Evolutionary conservation across 2,329 filamentous ascomycete genomes (phyloP), one percentile per base, ranked within the genome.

Genomic region (Aspergillus fructus): DNA sequence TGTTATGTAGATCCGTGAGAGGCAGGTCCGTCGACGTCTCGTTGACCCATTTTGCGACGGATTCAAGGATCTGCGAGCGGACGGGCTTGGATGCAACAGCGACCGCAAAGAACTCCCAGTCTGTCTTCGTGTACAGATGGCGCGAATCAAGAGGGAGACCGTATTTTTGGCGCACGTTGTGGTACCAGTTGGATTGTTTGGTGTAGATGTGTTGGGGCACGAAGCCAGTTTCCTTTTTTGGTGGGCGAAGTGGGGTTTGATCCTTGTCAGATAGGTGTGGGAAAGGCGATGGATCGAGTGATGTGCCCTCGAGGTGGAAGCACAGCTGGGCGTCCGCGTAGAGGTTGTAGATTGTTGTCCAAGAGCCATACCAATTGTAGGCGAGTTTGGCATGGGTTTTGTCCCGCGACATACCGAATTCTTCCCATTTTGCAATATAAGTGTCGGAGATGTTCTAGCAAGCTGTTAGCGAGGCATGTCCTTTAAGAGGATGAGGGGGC

Each of bases 71-170:
- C 70, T 89, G 85, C 3, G 82, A 80, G 53, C 91, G 83, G 1
- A 89, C 89, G 57, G 81, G 76, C 69, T 84, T 83, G 64, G 85
- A 86, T 4, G 90, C 85, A 5, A 96, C 88, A 2, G 91, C 89
- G 47, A 91, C 91, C 0, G 90, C 89, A 72, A 94, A 93, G 71
- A 96, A 92, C 66, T 94, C 88, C 91, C 91, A 96, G 75, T 96
- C 91, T 30, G 88, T 91, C 76, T 96, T 96, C 34, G 90, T 89
- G 73, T 94, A 94, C 3, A 93, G 74, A 72, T 94, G 90, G 43
- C 91, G 85, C 64, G 84, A 89, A 74, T 96, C 91, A 7, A 96
- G 83, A 0, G 91, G 91, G 3, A 96, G 77, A 1, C 91, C 91
- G 72, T 93, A 96, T 66, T 84, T 86, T 71, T 96, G 90, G 63